These are phyloP conservation scores for Pythium coloratum DNA, from an alignment of 352 stramenopile genomes.

Conservation along the genomic window DNA sequence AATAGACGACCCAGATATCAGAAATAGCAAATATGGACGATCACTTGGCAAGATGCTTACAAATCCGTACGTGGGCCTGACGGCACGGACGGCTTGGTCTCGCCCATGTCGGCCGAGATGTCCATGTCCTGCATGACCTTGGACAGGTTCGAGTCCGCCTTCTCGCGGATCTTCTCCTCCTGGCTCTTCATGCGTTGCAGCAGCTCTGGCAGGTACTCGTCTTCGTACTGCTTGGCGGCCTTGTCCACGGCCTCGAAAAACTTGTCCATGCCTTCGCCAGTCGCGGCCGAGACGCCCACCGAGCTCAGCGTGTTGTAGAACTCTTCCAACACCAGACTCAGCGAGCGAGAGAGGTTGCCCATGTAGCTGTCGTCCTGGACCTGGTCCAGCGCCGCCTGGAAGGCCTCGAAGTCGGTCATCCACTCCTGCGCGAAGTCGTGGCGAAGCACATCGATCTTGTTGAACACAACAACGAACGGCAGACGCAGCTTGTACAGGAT, in stretches of 20 bases:
- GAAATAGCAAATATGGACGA: slow-evolving; percentile 8
- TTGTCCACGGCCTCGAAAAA: slow-evolving; percentile 92
- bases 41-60: slow-evolving; percentile 26
- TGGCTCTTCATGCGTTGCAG: slow-evolving; percentile 65
- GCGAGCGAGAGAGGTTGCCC: slow-evolving; percentile 88
- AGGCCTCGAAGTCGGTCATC: slow-evolving; percentile 99
- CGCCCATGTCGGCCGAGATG: slow-evolving; percentile 50
- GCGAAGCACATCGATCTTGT: slow-evolving; percentile 97
- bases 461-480: slow-evolving; percentile 97
- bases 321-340: slow-evolving; percentile 86
- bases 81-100: slow-evolving; percentile 24
- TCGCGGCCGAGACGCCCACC: slow-evolving; percentile 94
- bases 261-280: slow-evolving; percentile 94
- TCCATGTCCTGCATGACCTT: slow-evolving; percentile 85
- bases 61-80: slow-evolving; percentile 60
- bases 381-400: slow-evolving; percentile 95
- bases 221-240: slow-evolving; percentile 86
- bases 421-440: slow-evolving; percentile 96
- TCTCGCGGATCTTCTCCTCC: slow-evolving; percentile 44
- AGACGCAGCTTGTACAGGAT: slow-evolving; percentile 98
- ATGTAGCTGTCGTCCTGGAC: slow-evolving; percentile 92
- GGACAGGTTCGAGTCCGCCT: slow-evolving; percentile 54
- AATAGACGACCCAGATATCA: neutral
- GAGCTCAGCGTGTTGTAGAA: slow-evolving; percentile 95
- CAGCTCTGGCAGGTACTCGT: slow-evolving; percentile 82